A percentile compares a stretch with the other conserved stretches of the same genome.
These are phyloP conservation scores for Leonotis leonurus DNA, from an alignment of 257 asterid genomes.

Conservation along the genomic window DNA sequence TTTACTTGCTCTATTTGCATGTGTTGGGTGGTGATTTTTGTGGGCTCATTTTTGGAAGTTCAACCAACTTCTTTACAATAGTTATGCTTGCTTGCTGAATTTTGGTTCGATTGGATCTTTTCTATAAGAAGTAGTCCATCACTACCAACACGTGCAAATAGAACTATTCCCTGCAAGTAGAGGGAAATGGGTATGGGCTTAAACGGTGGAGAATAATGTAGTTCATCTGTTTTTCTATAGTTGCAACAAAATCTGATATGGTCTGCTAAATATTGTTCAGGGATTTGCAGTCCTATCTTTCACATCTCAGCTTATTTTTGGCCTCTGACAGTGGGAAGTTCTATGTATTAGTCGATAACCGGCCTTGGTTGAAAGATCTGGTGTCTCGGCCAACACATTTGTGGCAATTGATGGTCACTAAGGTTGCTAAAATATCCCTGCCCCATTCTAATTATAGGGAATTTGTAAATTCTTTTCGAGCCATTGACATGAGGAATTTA, in stretches of 20 bases:
- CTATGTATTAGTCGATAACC: constrained; percentile 83
- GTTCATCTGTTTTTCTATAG: neutral
- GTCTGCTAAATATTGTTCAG: constrained; percentile 32
- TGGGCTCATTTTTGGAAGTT: constrained; percentile 1
- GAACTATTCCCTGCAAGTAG: neutral
- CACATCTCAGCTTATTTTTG: constrained; percentile 75
- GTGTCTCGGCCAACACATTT: constrained; percentile 73
- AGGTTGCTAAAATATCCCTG: constrained; percentile 47
- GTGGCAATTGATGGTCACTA: constrained; percentile 97
- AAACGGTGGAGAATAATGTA: neutral
- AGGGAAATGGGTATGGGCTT: neutral
- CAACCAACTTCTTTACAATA: neutral
- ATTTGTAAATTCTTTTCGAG: neutral
- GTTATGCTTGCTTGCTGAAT: neutral
- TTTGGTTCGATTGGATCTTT: neutral
- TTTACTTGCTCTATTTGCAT: neutral
- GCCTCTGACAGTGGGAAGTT: constrained; percentile 72
- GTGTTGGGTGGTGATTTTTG: constrained; percentile 6
- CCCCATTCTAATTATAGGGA: neutral
- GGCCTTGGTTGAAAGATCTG: constrained; percentile 88
- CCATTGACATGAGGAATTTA: neutral
- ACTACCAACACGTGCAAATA: no score
- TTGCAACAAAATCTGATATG: neutral
- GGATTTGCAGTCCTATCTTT: constrained; percentile 92
- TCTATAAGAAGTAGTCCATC: neutral